Evolutionary conservation across 345 rosid species (phyloP), one percentile per base, ranked within the genome.

Genomic region (Physaria fendleri): DNA sequence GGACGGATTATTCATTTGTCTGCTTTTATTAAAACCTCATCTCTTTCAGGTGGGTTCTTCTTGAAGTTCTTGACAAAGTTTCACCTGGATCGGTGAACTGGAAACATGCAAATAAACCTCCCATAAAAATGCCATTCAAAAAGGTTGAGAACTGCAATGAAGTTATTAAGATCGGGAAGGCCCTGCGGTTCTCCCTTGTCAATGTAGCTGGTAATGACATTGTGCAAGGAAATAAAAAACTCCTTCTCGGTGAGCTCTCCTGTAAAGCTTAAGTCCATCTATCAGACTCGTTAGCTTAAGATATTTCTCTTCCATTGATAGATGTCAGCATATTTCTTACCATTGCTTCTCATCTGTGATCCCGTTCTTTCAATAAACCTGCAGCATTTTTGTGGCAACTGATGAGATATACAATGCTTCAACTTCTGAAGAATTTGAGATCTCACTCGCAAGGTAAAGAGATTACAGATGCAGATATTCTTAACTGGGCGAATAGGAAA

Each of bases 341-440:
- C 1, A 42, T 8, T 4, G 10, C 7, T 22, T 45, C 8, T 41
- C 20, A 8, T 41, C 17, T 18, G 12, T 42, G 3, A 21, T 59
- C 30, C 59, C 32, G 11, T 53, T 44, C 39, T 51, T 6, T 33
- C 47, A 52, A 52, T 44, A 39, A 11, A 39, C 56, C 11, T 65
- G 59, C 94, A 89, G 99, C 99, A 21, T 81, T 69, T 71, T 51
- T 93, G 56, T 93, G 99, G 99, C 97, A 93, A 72, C 78, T 93
- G 53, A 90, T 93, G 99, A 87, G 99, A 78, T 93, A 76, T 68
- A 77, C 82, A 6, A 93, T 93, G 97, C 88, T 93, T 60, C 96
- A 87, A 81, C 99, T 90, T 57, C 79, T 93, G 75, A 82, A 74
- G 74, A 90, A 93, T 76, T 74, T 93, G 76, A 82, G 99, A 75